Conservation (phyloP, 768 basidiomycete species). For the Xerocomellus intermedius region DNA sequence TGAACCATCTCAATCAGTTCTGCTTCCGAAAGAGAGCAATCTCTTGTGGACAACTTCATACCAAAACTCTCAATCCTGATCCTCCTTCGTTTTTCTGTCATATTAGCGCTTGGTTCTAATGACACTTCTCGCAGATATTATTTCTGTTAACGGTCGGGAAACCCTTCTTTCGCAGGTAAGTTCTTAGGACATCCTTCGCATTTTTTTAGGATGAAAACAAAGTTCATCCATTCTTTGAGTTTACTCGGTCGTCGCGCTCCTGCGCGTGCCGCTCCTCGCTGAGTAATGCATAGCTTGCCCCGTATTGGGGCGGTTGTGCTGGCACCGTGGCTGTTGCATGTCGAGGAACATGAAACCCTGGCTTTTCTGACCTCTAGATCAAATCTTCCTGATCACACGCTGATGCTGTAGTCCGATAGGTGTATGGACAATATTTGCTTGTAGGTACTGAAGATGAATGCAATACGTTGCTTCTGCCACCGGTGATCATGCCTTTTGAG, state of each 20-base stretch:
- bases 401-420: conserved; percentile 13
- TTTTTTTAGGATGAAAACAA: conserved; percentile 55
- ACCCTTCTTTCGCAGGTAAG: neutral
- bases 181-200: neutral
- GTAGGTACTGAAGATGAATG: neutral
- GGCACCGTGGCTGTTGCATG: conserved; percentile 34
- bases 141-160: neutral
- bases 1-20: conserved; percentile 64
- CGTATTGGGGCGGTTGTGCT: conserved; percentile 51
- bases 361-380: conserved; percentile 56
- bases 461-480: neutral
- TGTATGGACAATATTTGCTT: neutral
- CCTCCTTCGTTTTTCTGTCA: neutral
- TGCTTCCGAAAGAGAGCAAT: conserved; percentile 79
- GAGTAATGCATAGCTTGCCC: conserved; percentile 36
- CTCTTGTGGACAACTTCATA: conserved; percentile 69
- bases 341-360: conserved; percentile 54
- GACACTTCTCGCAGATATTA: neutral
- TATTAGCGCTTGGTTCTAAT: conserved; percentile 4
- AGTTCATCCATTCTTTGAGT: conserved; percentile 89
- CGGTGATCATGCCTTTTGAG: no score
- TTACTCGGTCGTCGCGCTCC: conserved; percentile 36
- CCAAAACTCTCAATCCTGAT: conserved; percentile 53
- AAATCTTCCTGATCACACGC: neutral
- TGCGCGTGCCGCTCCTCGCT: conserved; percentile 36